Conservation (phyloP, 768 basidiomycete species). For the Rhizopogon vesiculosus region DNA sequence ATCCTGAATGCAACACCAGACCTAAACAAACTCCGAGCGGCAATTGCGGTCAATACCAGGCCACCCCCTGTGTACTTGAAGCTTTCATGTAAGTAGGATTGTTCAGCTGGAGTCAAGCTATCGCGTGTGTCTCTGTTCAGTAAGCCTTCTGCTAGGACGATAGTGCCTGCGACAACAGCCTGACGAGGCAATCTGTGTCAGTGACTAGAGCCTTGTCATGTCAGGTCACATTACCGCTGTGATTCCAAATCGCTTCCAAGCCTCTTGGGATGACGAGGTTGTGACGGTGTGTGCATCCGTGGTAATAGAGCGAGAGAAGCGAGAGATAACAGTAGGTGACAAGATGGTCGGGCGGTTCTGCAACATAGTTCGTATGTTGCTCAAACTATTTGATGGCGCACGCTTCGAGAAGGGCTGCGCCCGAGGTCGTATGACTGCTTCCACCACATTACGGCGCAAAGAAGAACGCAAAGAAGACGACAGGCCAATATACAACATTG, state of each 20-base stretch:
- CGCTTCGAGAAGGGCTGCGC: slow-evolving; percentile 14
- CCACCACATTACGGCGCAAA: slow-evolving; percentile 17
- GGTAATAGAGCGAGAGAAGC: slow-evolving; percentile 41
- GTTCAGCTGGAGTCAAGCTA: slow-evolving; percentile 55
- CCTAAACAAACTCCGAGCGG: slow-evolving; percentile 75
- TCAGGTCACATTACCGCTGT: slow-evolving; percentile 40
- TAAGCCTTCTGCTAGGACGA: slow-evolving; percentile 56
- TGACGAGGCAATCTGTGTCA: slow-evolving; percentile 18
- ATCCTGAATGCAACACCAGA: slow-evolving; percentile 65
- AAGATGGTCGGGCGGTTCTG: slow-evolving; percentile 22
- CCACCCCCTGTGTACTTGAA: slow-evolving; percentile 86
- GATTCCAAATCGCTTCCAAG: slow-evolving; percentile 47
- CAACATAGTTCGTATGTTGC: slow-evolving; percentile 24
- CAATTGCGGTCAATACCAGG: slow-evolving; percentile 67
- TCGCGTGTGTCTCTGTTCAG: slow-evolving; percentile 81
- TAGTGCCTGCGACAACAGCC: slow-evolving; percentile 70
- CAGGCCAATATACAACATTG: slow-evolving; percentile 14
- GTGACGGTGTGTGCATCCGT: slow-evolving; percentile 40
- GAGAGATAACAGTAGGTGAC: slow-evolving; percentile 18
- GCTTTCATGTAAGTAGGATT: slow-evolving; percentile 65
- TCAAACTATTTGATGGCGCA: slow-evolving; percentile 24
- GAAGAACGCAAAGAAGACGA: slow-evolving; percentile 9
- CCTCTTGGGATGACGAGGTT: slow-evolving; percentile 33
- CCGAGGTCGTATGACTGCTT: slow-evolving; percentile 14
- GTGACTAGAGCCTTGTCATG: background rate